Evolutionary conservation across 805 yeast species (phyloP).

Genomic region (Yamadazyma sp.): DNA sequence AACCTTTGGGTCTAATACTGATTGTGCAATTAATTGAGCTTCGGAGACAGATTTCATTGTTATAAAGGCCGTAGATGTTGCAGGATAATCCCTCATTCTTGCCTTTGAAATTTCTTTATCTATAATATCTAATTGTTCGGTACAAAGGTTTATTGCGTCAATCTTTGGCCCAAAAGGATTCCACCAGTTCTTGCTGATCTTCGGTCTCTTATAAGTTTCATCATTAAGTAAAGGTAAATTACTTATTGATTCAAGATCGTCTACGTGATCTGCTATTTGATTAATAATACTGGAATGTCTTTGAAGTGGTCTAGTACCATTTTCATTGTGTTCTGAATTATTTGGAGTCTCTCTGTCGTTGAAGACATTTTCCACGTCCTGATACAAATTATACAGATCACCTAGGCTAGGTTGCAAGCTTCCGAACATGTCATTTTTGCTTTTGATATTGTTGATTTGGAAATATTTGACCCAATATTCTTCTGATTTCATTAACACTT

Average conservation of each 20-base stretch:
- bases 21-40: constrained; percentile 96
- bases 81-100: constrained; percentile 65
- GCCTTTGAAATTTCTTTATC: constrained; percentile 70
- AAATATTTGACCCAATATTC: constrained; percentile 68
- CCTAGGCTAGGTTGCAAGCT: constrained; percentile 27
- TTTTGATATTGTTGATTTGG: constrained; percentile 30
- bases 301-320: neutral
- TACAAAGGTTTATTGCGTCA: constrained; percentile 79
- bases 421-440: constrained; percentile 26
- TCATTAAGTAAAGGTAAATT: constrained; percentile 25
- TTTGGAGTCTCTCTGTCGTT: neutral
- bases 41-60: constrained; percentile 94
- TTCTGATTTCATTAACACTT: constrained; percentile 58
- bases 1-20: constrained; percentile 86
- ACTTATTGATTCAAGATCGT: constrained; percentile 8
- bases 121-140: constrained; percentile 61
- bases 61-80: constrained; percentile 88
- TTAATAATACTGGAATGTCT: constrained; percentile 21
- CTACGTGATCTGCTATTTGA: constrained; percentile 12
- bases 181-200: constrained; percentile 52
- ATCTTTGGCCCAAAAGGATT: constrained; percentile 67
- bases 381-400: constrained; percentile 22
- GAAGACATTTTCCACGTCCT: neutral
- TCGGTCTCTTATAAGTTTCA: constrained; percentile 50
- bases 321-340: neutral